These are phyloP conservation scores for Notholithocarpus densiflorus DNA, from an alignment of 306 rosid genomes.

Conservation along the genomic window DNA sequence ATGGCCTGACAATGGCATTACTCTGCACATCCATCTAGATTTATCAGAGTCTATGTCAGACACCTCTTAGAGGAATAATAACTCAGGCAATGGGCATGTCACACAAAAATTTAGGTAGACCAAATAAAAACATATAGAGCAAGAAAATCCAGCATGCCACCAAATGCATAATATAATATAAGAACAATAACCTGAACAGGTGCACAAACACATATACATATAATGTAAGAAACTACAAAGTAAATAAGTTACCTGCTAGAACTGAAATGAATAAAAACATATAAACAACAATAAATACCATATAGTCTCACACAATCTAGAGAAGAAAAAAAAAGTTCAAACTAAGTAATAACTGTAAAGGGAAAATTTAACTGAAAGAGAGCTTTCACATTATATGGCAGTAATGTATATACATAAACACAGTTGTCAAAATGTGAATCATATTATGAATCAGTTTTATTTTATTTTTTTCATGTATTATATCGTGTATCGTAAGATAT, in stretches of 20 bases:
- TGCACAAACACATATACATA: background rate
- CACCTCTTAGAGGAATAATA: conserved; percentile 13
- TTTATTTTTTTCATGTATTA: too few relatives aligned
- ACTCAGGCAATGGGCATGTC: background rate
- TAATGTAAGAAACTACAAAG: background rate
- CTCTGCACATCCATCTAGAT: conserved; percentile 80
- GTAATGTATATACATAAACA: conserved; percentile 21
- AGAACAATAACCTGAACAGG: background rate
- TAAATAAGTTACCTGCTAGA: background rate
- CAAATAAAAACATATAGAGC: background rate
- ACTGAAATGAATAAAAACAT: background rate
- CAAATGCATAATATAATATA: background rate
- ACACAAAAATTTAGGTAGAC: background rate
- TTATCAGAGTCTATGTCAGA: conserved; percentile 32
- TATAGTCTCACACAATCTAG: background rate
- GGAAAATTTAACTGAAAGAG: conserved; percentile 21
- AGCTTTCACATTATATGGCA: conserved; percentile 12
- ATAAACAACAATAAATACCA: background rate
- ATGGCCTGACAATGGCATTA: conserved; percentile 69
- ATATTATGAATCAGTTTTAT: too few relatives aligned
- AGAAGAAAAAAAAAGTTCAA: conserved; percentile 11
- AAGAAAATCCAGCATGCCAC: background rate
- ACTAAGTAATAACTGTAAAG: conserved; percentile 15
- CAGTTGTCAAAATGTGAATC: too few relatives aligned
- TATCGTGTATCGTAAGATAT: too few relatives aligned